A percentile compares a stretch with the other conserved stretches of the same genome.
phyloP scores from a whole-genome alignment of 2,329 filamentous ascomycete species.

The Simplicillium aogashimaense region DNA sequence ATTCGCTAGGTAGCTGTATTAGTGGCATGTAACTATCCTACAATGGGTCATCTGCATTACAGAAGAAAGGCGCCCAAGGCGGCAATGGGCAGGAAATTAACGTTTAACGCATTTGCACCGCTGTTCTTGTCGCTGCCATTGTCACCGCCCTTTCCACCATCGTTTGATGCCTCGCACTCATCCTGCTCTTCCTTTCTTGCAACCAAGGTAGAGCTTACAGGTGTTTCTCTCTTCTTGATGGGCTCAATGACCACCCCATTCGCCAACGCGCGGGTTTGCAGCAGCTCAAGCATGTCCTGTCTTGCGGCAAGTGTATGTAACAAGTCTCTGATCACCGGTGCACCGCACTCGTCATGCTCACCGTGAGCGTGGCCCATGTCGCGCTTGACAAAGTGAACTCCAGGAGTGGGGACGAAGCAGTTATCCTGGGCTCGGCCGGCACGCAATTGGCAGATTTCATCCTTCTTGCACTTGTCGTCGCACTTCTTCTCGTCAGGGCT shows the following conservation, averaged over 20 bases:
- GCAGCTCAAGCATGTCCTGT: slow-evolving; percentile 13
- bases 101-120: too few relatives aligned
- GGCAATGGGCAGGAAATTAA: too few relatives aligned
- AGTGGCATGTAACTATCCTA: too few relatives aligned
- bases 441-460: slow-evolving; percentile 41
- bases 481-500: slow-evolving; percentile 22
- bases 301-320: slow-evolving; percentile 16
- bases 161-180: too few relatives aligned
- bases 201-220: too few relatives aligned
- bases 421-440: slow-evolving; percentile 42
- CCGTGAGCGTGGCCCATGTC: slow-evolving; percentile 9
- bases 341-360: slow-evolving; percentile 18
- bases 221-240: too few relatives aligned
- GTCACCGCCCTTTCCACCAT: too few relatives aligned
- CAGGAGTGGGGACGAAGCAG: slow-evolving; percentile 28
- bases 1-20: too few relatives aligned
- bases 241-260: background rate
- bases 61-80: too few relatives aligned
- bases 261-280: slow-evolving; percentile 10
- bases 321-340: slow-evolving; percentile 17
- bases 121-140: too few relatives aligned
- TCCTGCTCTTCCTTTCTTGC: too few relatives aligned
- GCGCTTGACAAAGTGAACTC: slow-evolving; percentile 23
- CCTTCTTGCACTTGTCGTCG: slow-evolving; percentile 27
- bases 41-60: too few relatives aligned